Evolutionary conservation across 495 filamentous ascomycete genomes (phyloP).

Genomic region (Penicillium ucsense): DNA sequence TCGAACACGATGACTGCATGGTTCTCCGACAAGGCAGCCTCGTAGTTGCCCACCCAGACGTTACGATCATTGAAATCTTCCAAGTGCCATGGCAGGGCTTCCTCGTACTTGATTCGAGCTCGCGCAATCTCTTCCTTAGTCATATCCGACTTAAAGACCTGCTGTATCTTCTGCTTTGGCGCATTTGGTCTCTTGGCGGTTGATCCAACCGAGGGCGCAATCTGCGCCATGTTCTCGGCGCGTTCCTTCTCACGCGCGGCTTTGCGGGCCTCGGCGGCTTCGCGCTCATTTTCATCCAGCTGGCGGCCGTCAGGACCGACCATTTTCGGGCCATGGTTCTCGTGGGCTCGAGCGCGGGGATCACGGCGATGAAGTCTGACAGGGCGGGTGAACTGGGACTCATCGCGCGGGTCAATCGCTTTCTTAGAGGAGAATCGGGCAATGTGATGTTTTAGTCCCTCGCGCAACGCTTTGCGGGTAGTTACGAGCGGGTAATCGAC

Average conservation of each 20-base stretch:
- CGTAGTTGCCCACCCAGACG: constrained; percentile 84
- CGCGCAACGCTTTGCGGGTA: constrained; percentile 68
- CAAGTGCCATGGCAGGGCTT: constrained; percentile 89
- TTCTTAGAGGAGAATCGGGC: constrained; percentile 62
- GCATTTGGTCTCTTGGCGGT: constrained; percentile 51
- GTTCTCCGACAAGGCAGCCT: constrained; percentile 69
- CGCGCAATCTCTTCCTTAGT: constrained; percentile 73
- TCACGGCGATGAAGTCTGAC: constrained; percentile 83
- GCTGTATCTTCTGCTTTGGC: constrained; percentile 55
- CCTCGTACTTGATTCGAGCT: constrained; percentile 79
- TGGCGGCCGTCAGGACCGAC: constrained; percentile 30
- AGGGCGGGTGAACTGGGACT: constrained; percentile 75
- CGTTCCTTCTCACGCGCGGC: constrained; percentile 73
- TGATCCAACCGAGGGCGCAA: constrained; percentile 61
- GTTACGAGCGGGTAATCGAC: constrained; percentile 65
- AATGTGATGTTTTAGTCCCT: constrained; percentile 78
- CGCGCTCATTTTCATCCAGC: constrained; percentile 57
- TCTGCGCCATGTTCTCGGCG: constrained; percentile 75
- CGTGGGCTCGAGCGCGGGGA: constrained; percentile 56
- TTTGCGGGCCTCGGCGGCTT: constrained; percentile 57
- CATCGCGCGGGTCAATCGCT: constrained; percentile 60
- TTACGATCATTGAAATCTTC: constrained; percentile 94
- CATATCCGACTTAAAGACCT: constrained; percentile 67
- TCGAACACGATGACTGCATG: constrained; percentile 68
- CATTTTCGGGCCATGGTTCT: constrained; percentile 30